A percentile compares a stretch with the other conserved stretches of the same genome.
These are phyloP conservation scores for Globisporangium nunn DNA, from an alignment of 352 stramenopile genomes.

Conservation along the genomic window DNA sequence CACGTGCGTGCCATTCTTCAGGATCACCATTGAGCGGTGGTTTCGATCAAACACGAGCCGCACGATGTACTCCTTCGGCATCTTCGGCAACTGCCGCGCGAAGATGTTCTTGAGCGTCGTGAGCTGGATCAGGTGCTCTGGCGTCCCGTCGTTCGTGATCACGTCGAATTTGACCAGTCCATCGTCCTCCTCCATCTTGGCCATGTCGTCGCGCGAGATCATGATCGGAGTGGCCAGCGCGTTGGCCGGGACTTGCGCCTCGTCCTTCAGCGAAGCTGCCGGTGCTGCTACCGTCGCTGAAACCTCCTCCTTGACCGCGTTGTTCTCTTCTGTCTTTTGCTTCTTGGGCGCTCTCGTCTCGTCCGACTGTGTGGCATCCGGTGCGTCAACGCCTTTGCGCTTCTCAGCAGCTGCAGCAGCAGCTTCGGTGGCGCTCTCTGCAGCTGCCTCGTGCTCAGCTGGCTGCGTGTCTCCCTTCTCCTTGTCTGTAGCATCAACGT, in stretches of 20 bases:
- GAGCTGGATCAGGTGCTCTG: constrained; percentile 89
- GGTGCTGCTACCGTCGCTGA: neutral
- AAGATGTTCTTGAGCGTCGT: constrained; percentile 98
- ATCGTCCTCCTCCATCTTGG: constrained; percentile 80
- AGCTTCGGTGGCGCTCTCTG: neutral
- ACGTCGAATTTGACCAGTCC: constrained; percentile 80
- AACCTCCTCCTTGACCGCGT: constrained; percentile 5
- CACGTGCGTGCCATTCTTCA: constrained; percentile 88
- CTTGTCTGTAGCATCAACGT: neutral
- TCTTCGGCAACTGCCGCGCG: constrained; percentile 96
- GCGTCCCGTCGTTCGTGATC: constrained; percentile 87
- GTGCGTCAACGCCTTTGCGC: constrained; percentile 4
- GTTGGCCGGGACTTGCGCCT: neutral
- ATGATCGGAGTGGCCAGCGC: constrained; percentile 29
- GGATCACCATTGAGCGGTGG: constrained; percentile 91
- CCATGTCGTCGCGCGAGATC: constrained; percentile 84
- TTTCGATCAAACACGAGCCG: constrained; percentile 96
- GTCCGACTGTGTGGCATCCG: neutral
- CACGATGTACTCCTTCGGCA: constrained; percentile 99
- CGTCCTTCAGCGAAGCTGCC: neutral
- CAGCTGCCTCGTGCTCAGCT: neutral
- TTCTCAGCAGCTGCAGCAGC: constrained; percentile 2
- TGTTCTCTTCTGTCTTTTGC: constrained; percentile 6
- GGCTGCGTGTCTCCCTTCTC: neutral
- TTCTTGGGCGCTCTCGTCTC: constrained; percentile 1